These are phyloP conservation scores for Hypoxylon subgilvum DNA, from an alignment of 495 filamentous ascomycete species.

Conservation along the genomic window DNA sequence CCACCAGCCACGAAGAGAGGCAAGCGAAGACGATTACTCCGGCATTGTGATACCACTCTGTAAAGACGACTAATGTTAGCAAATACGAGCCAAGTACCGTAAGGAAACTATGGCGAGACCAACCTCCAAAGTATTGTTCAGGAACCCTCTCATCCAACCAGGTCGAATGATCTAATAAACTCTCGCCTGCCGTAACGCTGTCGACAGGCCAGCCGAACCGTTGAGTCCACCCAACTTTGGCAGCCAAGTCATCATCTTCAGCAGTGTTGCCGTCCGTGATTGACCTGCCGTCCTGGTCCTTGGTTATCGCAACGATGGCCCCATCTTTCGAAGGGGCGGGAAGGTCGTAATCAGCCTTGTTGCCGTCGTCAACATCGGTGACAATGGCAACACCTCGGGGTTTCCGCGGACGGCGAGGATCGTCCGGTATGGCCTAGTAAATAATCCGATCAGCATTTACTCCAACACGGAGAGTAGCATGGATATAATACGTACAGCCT, in stretches of 20 bases:
- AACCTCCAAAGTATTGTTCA: constrained; percentile 91
- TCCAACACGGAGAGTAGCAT: background rate
- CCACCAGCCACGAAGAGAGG: constrained; percentile 86
- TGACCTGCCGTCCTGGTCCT: constrained; percentile 53
- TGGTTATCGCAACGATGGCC: constrained; percentile 55
- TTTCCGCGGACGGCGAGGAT: constrained; percentile 69
- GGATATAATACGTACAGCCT: constrained; percentile 70
- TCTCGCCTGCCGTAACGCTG: constrained; percentile 61
- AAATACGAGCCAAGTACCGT: background rate
- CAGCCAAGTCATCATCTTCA: constrained; percentile 67
- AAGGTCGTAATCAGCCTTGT: constrained; percentile 75
- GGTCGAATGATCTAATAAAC: constrained; percentile 83
- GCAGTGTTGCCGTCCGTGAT: constrained; percentile 51
- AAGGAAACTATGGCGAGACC: constrained; percentile 36
- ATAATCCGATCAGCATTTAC: constrained; percentile 2
- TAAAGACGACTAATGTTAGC: constrained; percentile 23
- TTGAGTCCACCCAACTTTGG: constrained; percentile 85
- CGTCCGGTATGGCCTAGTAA: constrained; percentile 54
- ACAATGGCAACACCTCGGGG: constrained; percentile 71
- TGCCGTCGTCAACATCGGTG: constrained; percentile 75
- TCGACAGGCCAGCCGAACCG: constrained; percentile 70
- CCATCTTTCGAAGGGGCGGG: constrained; percentile 75
- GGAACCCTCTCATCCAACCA: constrained; percentile 82
- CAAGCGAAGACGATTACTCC: constrained; percentile 92
- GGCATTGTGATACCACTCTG: constrained; percentile 98